Base-by-base conservation (phyloP, 495 filamentous ascomycete species). In the Margaritispora aquatica region DNA sequence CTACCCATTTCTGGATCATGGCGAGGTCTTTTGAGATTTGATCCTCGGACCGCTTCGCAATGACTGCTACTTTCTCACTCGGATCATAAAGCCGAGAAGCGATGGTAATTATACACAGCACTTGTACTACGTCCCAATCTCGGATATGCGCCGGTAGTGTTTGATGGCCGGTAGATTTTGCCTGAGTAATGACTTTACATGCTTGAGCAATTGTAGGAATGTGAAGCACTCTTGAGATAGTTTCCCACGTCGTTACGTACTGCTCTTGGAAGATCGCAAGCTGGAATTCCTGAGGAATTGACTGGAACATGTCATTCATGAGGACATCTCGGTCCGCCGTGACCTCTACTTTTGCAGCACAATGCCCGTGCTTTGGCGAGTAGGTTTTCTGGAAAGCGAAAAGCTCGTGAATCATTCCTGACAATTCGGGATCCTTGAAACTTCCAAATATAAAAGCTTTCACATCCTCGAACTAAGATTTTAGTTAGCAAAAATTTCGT, bases 401-500 rank as follows among this genome's bases (percentile, higher is more conserved):
- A 13, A 66, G 29, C 29, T 66, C 64, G 7, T 52, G 21, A 10
- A 66, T 44, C 10, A 59, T 52, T 26, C 2, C 31, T n/a, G 21
- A 44, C 17, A 51, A 36, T 9, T 51, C 52, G 5, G 46, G 41
- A 36, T 62, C 51, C 50, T 46, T 57, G 29, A 55, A 54, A 27
- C 47, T 49, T 20, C 26, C 41, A 21, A 66, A 34, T 10, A 63
- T 63, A 46, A 63, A 66, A 17, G 50, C n/a, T 26, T 63, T 66
- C 3, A 58, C 51, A 34, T 58, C 56, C 31, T 54, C 41, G 36
- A 66, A 66, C 64, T 66, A 19, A 8, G 19, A 38, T 19, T 11
- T n/a, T n/a, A n/a, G n/a, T n/a, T n/a, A n/a, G n/a, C n/a, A n/a
- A n/a, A n/a, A n/a, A n/a, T n/a, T n/a, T n/a, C n/a, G n/a, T n/a